Percentiles rank a stretch among this genome's conserved stretches.
Conservation (phyloP, 768 basidiomycete genomes). For the Boletus vermiculosoides region DNA sequence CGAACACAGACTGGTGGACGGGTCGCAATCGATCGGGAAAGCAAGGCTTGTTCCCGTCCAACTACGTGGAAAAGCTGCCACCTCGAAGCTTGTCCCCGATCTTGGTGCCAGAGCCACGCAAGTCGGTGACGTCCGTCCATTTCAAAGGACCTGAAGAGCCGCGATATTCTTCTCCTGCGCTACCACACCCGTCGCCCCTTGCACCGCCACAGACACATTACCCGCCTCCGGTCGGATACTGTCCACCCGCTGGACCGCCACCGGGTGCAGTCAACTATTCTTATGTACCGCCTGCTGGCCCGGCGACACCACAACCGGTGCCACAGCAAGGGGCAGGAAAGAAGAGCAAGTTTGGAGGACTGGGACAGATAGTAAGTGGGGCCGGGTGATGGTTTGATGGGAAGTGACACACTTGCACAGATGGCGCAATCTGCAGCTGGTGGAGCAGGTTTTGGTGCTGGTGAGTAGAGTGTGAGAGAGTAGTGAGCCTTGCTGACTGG, state of each 20-base stretch:
- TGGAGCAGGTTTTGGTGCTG: slow-evolving; percentile 50
- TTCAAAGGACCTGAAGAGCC: slow-evolving; percentile 10
- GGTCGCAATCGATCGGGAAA: slow-evolving; percentile 59
- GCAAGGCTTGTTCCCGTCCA: slow-evolving; percentile 76
- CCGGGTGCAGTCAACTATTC: slow-evolving; percentile 11
- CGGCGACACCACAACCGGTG: slow-evolving; percentile 37
- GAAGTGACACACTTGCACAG: slow-evolving; percentile 13
- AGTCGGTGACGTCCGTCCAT: slow-evolving; percentile 9
- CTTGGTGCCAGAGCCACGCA: slow-evolving; percentile 24
- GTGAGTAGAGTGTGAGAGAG: slow-evolving; percentile 19
- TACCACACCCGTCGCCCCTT: slow-evolving; percentile 16
- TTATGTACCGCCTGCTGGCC: slow-evolving; percentile 31
- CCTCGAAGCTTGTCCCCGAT: slow-evolving; percentile 20
- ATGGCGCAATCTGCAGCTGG: slow-evolving; percentile 36
- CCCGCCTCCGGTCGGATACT: slow-evolving; percentile 17
- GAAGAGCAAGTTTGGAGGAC: slow-evolving; percentile 39
- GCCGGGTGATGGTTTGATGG: neutral
- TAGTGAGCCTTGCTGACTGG: neutral
- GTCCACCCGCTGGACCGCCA: slow-evolving; percentile 14
- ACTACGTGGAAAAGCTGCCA: slow-evolving; percentile 64
- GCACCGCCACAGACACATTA: slow-evolving; percentile 17
- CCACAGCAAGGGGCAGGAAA: slow-evolving; percentile 33
- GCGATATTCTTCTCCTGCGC: slow-evolving; percentile 19
- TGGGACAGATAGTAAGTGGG: slow-evolving; percentile 38
- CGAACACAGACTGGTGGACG: slow-evolving; percentile 90